Evolutionary conservation across 345 rosid species (phyloP).

Genomic region (Hibiscus syriacus): DNA sequence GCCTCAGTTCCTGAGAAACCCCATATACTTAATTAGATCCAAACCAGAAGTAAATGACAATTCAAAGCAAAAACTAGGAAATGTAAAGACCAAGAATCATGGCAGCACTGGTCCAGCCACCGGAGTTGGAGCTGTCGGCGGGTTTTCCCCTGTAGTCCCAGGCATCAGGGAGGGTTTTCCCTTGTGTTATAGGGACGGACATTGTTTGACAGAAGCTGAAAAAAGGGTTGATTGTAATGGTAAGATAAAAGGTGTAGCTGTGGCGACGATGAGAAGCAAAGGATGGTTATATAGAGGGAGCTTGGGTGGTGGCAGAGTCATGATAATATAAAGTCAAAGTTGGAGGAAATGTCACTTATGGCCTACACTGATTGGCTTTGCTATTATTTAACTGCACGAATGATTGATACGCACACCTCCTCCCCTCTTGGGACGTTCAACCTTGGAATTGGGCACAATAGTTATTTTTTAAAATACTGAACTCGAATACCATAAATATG

Average conservation of each 20-base stretch:
- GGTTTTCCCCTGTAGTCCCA: slow-evolving; percentile 92
- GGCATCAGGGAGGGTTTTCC: slow-evolving; percentile 58
- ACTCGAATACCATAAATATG: no score
- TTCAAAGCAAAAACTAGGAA: not conserved
- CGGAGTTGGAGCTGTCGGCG: slow-evolving; percentile 51
- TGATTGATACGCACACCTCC: slow-evolving; percentile 15
- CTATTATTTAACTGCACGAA: not conserved
- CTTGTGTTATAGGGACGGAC: slow-evolving; percentile 48
- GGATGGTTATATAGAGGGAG: not conserved
- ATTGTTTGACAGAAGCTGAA: slow-evolving; percentile 3
- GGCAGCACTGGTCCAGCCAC: slow-evolving; percentile 92
- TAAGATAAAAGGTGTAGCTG: not conserved
- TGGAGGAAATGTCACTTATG: not conserved
- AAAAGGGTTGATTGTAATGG: not conserved
- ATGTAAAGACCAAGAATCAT: slow-evolving; percentile 64
- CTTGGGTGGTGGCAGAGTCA: not conserved
- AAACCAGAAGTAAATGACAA: not conserved
- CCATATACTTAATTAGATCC: not conserved
- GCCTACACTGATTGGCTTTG: not conserved
- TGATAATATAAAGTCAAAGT: not conserved
- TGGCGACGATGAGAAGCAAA: not conserved
- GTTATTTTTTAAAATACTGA: no score
- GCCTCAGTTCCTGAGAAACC: slow-evolving; percentile 54
- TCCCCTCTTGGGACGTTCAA: slow-evolving; percentile 15
- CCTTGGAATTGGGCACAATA: not conserved